These are phyloP conservation scores for Tilletia indica DNA, from an alignment of 1,284 basidiomycete genomes.

Conservation along the genomic window DNA sequence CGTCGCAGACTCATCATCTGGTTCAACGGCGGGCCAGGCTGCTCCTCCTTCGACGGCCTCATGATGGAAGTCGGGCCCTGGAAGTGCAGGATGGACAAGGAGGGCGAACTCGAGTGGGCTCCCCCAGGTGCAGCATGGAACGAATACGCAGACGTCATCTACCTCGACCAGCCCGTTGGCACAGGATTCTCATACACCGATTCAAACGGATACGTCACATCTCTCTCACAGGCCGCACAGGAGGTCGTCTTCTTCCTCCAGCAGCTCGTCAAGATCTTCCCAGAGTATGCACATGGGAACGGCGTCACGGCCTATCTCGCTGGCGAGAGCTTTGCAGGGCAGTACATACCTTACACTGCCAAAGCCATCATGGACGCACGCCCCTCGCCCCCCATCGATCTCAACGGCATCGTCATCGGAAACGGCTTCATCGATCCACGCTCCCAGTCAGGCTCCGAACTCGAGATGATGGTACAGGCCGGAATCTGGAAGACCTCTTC, in stretches of 20 bases:
- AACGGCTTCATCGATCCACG: constrained; percentile 95
- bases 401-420: constrained; percentile 84
- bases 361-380: constrained; percentile 72
- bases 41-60: constrained; percentile 92
- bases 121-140: constrained; percentile 87
- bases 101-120: constrained; percentile 71
- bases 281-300: constrained; percentile 71
- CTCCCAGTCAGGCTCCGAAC: constrained; percentile 83
- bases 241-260: constrained; percentile 80
- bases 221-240: constrained; percentile 66
- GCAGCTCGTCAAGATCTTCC: constrained; percentile 87
- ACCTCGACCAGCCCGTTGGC: constrained; percentile 91
- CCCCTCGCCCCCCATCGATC: constrained; percentile 60
- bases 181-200: constrained; percentile 89
- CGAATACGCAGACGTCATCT: constrained; percentile 95
- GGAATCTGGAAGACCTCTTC: constrained; percentile 74
- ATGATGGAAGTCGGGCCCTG: constrained; percentile 98
- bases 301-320: constrained; percentile 67
- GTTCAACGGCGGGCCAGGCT: constrained; percentile 96
- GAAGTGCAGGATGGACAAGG: constrained; percentile 64
- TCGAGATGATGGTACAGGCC: constrained; percentile 80
- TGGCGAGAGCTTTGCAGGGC: constrained; percentile 27
- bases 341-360: constrained; percentile 61
- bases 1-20: constrained; percentile 87
- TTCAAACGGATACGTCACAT: constrained; percentile 78